A percentile compares a stretch with the other conserved stretches of the same genome.
phyloP scores from a whole-genome alignment of 23 red algal genomes.

The Gracilaria gracilis region DNA sequence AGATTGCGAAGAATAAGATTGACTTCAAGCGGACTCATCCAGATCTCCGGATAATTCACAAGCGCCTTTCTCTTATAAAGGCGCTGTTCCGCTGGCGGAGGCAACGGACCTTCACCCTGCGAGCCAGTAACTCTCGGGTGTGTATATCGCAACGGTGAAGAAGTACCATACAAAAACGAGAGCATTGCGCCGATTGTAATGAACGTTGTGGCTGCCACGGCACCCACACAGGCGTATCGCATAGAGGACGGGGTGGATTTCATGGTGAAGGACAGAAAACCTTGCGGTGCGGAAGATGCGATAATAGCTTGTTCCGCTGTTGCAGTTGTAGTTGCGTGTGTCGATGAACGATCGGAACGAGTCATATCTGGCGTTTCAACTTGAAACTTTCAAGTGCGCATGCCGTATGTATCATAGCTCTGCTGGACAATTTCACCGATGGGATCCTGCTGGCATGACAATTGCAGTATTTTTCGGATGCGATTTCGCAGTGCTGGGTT shows the following conservation, averaged over 20 bases:
- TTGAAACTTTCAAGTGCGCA: too few relatives aligned
- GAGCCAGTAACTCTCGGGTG: not conserved
- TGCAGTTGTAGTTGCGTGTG: too few relatives aligned
- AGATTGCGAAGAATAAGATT: conserved; percentile 41
- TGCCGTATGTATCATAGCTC: too few relatives aligned
- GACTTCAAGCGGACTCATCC: conserved; percentile 51
- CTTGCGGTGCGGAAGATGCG: not conserved
- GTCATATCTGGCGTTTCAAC: too few relatives aligned
- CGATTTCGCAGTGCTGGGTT: too few relatives aligned
- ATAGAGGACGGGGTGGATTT: not conserved
- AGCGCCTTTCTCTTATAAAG: conserved; percentile 18
- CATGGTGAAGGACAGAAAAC: not conserved
- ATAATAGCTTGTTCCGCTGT: not conserved
- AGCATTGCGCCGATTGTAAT: conserved; percentile 2
- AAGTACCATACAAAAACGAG: not conserved
- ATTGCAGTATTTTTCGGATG: too few relatives aligned
- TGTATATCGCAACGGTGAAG: not conserved
- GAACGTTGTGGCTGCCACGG: not conserved
- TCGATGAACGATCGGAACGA: too few relatives aligned
- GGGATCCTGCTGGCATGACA: too few relatives aligned
- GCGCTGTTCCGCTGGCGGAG: not conserved
- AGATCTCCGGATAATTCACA: conserved; percentile 34
- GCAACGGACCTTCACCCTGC: not conserved
- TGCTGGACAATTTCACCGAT: too few relatives aligned
- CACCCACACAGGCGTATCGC: not conserved